Evolutionary conservation across 2,329 filamentous ascomycete genomes (phyloP), one percentile per base, ranked within the genome.

Genomic region (Monosporascus sp.): DNA sequence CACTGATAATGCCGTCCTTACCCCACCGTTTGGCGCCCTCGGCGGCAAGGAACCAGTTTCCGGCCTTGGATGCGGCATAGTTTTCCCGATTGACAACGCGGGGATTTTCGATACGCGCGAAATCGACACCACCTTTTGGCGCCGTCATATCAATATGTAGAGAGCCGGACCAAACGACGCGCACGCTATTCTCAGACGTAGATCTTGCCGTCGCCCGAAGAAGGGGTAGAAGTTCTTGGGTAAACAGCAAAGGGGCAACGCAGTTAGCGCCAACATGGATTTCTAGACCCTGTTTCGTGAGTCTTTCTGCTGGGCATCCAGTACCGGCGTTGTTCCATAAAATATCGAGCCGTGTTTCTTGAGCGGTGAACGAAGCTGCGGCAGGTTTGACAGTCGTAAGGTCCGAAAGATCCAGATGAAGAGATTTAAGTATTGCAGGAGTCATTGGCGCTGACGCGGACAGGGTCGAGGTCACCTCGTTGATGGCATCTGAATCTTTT

Each of bases 161-260:
- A 2, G 54, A 56, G 24, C 49, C 54, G 2, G 48, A 31, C 51
- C 54, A 55, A 17, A 55, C 47, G 5, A 55, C 44, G 44, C 54
- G 54, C 24, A 53, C 51, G 17, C 22, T 31, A 28, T 46, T 43
- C 17, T 46, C 53, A 14, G 47, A 4, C 28, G 38, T 43, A 28
- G 18, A 31, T n/a, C n/a, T 14, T 9, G 35, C 37, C 15, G 22
- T 53, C 20, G 31, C 38, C 28, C 41, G 20, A 28, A 52, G 28
- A 28, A 37, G 31, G 26, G 48, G 48, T 7, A 37, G 26, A 20
- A 50, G 8, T 28, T 53, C 47, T 20, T 53, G 44, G 3, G 54
- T 49, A 18, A 56, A 51, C 1, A 56, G 49, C 37, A 56, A n/a
- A 4, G 51, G 49, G 37, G 48, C 54, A 15, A 54, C 48, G 18